Evolutionary conservation across 441 rosid species (phyloP).

Genomic region (Pelargonium myrrhifolium): DNA sequence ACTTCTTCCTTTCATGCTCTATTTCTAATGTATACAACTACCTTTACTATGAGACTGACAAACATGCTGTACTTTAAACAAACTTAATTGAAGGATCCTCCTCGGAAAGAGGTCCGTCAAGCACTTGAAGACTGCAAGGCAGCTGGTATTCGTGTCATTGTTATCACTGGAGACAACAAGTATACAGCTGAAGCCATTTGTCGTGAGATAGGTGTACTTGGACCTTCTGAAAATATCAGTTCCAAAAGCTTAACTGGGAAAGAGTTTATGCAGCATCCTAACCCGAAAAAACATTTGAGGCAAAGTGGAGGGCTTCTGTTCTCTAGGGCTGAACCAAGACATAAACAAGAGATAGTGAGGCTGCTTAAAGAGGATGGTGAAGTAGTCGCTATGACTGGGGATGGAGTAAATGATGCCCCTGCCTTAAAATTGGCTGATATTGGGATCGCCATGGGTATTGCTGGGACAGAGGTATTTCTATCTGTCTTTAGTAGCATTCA

Average conservation of each 20-base stretch:
- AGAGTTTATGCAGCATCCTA: conserved; percentile 58
- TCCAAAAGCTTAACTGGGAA: conserved; percentile 77
- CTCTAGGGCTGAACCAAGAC: conserved; percentile 95
- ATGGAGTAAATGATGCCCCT: conserved; percentile 51
- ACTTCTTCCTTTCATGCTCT: neutral
- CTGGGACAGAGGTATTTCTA: conserved; percentile 38
- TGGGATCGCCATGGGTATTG: conserved; percentile 46
- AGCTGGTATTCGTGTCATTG: conserved; percentile 97
- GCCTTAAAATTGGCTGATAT: conserved; percentile 45
- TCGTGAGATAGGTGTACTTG: conserved; percentile 85
- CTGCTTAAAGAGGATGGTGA: conserved; percentile 91
- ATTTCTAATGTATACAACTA: conserved; percentile 5
- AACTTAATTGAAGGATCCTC: conserved; percentile 66
- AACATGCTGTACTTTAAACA: conserved; percentile 7
- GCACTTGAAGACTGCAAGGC: conserved; percentile 89
- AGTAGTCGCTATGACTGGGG: conserved; percentile 54
- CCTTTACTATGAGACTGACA: neutral
- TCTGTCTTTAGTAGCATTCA: neutral
- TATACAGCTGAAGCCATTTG: conserved; percentile 97
- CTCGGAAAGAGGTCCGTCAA: conserved; percentile 84
- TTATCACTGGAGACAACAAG: conserved; percentile 94
- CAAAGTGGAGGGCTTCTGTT: conserved; percentile 74
- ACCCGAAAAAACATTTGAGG: conserved; percentile 55
- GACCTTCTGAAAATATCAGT: conserved; percentile 49
- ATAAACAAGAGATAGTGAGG: conserved; percentile 95